Conservation (phyloP, 2,329 filamentous ascomycete genomes). For the Sporothrix dimorphospora region DNA sequence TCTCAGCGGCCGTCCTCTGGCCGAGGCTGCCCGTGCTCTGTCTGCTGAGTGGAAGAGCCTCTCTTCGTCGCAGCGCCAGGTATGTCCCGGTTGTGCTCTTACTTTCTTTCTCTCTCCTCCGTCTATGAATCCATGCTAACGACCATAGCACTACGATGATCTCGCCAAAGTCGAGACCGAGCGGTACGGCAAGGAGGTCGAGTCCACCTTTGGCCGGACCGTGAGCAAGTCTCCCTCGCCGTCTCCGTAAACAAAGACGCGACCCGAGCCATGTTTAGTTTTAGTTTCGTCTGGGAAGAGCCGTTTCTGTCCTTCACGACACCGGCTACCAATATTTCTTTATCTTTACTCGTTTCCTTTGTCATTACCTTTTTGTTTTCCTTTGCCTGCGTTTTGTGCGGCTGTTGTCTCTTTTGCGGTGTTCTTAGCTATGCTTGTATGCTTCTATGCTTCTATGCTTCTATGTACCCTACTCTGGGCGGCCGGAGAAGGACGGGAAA, state of each 20-base stretch:
- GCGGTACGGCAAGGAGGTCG: conserved; percentile 41
- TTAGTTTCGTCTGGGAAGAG: background rate
- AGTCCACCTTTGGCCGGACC: conserved; percentile 34
- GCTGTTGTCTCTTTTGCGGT: background rate
- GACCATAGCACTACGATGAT: conserved; percentile 43
- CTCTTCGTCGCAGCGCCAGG: conserved; percentile 47
- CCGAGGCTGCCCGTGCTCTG: conserved; percentile 38
- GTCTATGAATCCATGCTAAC: background rate
- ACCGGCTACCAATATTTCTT: background rate
- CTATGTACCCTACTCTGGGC: conserved; percentile 2
- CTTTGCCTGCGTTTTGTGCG: background rate
- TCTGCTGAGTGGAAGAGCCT: conserved; percentile 50
- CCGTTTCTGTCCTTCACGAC: background rate
- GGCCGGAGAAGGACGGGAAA: conserved; percentile 4
- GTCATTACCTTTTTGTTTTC: background rate
- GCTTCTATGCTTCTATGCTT: background rate
- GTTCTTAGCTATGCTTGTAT: background rate
- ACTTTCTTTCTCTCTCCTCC: background rate
- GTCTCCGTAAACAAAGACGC: background rate
- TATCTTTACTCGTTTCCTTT: conserved; percentile 1
- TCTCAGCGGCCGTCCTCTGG: conserved; percentile 24
- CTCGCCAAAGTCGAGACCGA: conserved; percentile 38
- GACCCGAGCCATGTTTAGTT: background rate
- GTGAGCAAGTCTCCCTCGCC: conserved; percentile 21
- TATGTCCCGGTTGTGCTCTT: conserved; percentile 36